Conservation (phyloP, 345 rosid genomes). For the Nephelium lappaceum region DNA sequence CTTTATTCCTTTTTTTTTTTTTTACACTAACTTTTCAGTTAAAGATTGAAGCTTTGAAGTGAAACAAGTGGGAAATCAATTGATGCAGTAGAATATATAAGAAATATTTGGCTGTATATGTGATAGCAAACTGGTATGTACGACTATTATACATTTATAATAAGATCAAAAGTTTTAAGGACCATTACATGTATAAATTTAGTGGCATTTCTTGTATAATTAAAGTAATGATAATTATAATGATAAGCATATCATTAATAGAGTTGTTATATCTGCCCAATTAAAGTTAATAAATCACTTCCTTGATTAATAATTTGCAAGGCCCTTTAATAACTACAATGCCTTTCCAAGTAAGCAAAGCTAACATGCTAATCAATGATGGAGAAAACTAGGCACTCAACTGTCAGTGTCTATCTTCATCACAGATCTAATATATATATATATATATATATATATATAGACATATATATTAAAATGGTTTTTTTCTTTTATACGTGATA, state of each 20-base stretch:
- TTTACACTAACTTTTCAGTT: neutral
- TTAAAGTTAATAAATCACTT: neutral
- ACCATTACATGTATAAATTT: neutral
- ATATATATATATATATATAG: too few relatives aligned
- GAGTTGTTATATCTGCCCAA: neutral
- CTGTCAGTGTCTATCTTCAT: conserved; percentile 21
- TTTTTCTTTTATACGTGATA: too few relatives aligned
- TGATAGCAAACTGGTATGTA: neutral
- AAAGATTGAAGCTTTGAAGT: neutral
- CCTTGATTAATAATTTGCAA: neutral
- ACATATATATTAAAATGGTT: too few relatives aligned
- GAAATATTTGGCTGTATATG: neutral
- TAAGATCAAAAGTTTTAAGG: neutral
- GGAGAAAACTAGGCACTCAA: conserved; percentile 24
- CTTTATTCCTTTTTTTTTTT: neutral
- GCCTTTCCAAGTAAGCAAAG: conserved; percentile 50
- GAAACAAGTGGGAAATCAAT: neutral
- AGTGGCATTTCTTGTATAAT: neutral
- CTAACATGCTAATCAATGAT: conserved; percentile 53
- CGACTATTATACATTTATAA: too few relatives aligned
- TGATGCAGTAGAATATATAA: neutral
- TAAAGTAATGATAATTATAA: neutral
- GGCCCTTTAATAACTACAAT: conserved; percentile 22
- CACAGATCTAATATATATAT: neutral
- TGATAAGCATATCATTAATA: conserved; percentile 9